Percentiles rank a stretch among this genome's conserved stretches.
Evolutionary conservation across 2,329 filamentous ascomycete species (phyloP).

Genomic region (Ophiostoma populinum): DNA sequence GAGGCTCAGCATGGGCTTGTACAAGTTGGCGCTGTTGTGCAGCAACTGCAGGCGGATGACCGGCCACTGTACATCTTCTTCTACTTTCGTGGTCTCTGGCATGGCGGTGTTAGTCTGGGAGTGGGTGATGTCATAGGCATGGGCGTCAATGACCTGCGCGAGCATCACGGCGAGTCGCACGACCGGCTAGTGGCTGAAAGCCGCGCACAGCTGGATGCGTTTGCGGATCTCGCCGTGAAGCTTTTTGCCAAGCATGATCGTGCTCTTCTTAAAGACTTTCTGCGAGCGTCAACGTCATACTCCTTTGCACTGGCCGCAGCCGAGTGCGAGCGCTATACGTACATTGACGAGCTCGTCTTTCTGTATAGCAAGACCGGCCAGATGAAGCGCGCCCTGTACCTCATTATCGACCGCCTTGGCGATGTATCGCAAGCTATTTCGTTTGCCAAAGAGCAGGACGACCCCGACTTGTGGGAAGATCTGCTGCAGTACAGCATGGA

Average conservation of each 20-base stretch:
- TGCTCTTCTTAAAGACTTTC: slow-evolving; percentile 65
- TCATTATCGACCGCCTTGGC: slow-evolving; percentile 85
- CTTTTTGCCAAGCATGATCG: slow-evolving; percentile 77
- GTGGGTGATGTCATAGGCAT: slow-evolving; percentile 17
- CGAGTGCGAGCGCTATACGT: slow-evolving; percentile 68
- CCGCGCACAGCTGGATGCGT: slow-evolving; percentile 59
- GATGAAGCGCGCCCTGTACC: slow-evolving; percentile 74
- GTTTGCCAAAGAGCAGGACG: slow-evolving; percentile 86
- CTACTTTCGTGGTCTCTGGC: slow-evolving; percentile 78
- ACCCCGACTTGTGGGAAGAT: slow-evolving; percentile 88
- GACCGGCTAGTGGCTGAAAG: slow-evolving; percentile 42
- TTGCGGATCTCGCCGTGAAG: slow-evolving; percentile 71
- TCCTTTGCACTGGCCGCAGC: slow-evolving; percentile 63
- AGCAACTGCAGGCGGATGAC: slow-evolving; percentile 52
- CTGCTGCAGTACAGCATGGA: slow-evolving; percentile 94
- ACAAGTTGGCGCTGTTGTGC: slow-evolving; percentile 57
- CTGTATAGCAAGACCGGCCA: slow-evolving; percentile 90
- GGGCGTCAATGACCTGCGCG: slow-evolving; percentile 27
- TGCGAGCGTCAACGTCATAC: slow-evolving; percentile 73
- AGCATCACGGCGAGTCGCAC: slow-evolving; percentile 33
- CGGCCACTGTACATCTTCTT: slow-evolving; percentile 71
- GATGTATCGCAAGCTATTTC: slow-evolving; percentile 86
- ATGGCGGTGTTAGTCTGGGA: slow-evolving; percentile 26
- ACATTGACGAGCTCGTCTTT: slow-evolving; percentile 85
- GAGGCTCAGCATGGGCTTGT: slow-evolving; percentile 84